Conservation (phyloP, 768 basidiomycete genomes). For the Ramaria rubella region DNA sequence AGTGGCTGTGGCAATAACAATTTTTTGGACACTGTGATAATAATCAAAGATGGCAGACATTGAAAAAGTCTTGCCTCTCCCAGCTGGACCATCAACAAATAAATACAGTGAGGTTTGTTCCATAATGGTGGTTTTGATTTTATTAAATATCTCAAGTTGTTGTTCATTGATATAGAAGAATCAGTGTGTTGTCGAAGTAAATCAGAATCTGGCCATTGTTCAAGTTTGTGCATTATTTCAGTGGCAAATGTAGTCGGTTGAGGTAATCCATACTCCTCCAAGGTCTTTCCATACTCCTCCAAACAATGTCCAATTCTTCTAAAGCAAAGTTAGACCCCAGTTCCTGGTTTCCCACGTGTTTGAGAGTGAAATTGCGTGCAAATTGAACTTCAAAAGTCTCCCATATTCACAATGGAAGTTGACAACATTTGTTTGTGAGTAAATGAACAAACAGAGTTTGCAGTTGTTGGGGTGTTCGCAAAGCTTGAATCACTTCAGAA, state of each 20-base stretch:
- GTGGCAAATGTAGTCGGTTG: conserved; percentile 19
- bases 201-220: conserved; percentile 18
- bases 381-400: conserved; percentile 20
- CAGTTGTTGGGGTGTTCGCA: conserved; percentile 31
- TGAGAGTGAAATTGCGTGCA: conserved; percentile 18
- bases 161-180: conserved; percentile 17
- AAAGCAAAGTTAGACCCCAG: conserved; percentile 21
- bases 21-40: conserved; percentile 21
- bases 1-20: conserved; percentile 32
- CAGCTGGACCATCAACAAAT: conserved; percentile 37
- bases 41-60: conserved; percentile 29
- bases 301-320: conserved; percentile 19
- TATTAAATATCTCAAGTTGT: conserved; percentile 20
- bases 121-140: conserved; percentile 14
- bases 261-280: conserved; percentile 26
- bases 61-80: conserved; percentile 36
- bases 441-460: conserved; percentile 35
- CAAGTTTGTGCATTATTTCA: conserved; percentile 24
- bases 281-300: conserved; percentile 22
- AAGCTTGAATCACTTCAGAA: conserved; percentile 27
- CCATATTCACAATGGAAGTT: conserved; percentile 24
- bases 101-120: conserved; percentile 9
- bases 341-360: conserved; percentile 12
- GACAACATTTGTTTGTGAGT: conserved; percentile 28
- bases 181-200: conserved; percentile 13